A percentile compares a stretch with the other conserved stretches of the same genome.
These are phyloP conservation scores for Torrubiellomyces zombiae DNA, from an alignment of 2,329 filamentous ascomycete genomes.

Conservation along the genomic window DNA sequence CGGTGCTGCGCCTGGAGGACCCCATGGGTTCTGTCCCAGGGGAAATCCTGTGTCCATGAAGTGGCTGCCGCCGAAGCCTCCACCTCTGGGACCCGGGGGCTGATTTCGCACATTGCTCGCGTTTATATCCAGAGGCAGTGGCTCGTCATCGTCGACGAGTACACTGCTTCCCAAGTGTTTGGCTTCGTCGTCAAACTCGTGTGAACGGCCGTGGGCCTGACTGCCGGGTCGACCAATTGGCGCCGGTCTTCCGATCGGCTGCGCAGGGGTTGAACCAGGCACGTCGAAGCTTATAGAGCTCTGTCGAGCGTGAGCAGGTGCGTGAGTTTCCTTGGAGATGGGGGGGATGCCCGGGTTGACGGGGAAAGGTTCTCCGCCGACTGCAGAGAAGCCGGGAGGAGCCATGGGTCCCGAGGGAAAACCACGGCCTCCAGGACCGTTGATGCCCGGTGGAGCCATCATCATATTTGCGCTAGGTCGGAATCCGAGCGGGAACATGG, in stretches of 20 bases:
- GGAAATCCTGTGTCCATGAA: conserved; percentile 26
- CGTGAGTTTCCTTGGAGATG: conserved; percentile 15
- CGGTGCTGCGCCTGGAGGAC: conserved; percentile 14
- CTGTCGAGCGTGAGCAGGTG: conserved; percentile 54
- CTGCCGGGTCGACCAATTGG: conserved; percentile 82
- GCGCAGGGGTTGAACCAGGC: conserved; percentile 32
- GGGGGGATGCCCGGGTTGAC: conserved; percentile 14
- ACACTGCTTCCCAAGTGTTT: conserved; percentile 83
- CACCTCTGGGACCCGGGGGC: conserved; percentile 28
- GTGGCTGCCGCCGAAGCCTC: conserved; percentile 22
- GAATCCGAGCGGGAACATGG: conserved; percentile 29
- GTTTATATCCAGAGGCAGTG: conserved; percentile 18
- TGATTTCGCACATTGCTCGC: conserved; percentile 25
- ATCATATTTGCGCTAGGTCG: conserved; percentile 28
- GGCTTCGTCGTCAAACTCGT: conserved; percentile 48
- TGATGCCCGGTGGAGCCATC: conserved; percentile 35
- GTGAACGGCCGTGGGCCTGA: conserved; percentile 36
- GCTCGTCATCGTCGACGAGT: conserved; percentile 60
- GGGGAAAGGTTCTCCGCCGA: conserved; percentile 14
- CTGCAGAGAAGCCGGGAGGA: conserved; percentile 20
- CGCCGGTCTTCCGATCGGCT: conserved; percentile 65
- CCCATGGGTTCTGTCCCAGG: conserved; percentile 24
- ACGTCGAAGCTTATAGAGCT: conserved; percentile 54
- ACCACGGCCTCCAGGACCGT: conserved; percentile 23
- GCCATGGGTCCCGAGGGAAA: conserved; percentile 22